These are phyloP conservation scores for Paramecium sonneborni DNA, from an alignment of 73 alveolate species.

Conservation along the genomic window DNA sequence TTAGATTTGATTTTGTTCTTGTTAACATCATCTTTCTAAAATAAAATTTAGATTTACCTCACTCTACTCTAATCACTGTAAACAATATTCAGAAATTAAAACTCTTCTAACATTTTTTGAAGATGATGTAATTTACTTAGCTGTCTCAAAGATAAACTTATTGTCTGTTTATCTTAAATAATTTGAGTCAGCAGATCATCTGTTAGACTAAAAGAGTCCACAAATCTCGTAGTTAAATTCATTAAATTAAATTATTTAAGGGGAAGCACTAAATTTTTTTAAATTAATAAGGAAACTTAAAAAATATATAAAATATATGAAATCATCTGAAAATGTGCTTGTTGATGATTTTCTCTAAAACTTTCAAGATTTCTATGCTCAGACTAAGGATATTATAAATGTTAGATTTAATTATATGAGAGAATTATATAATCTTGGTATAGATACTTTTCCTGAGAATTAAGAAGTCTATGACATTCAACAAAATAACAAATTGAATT, in stretches of 20 bases:
- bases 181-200: constrained; percentile 38
- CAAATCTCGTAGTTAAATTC: neutral
- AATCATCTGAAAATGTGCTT: neutral
- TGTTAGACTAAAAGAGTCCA: constrained; percentile 24
- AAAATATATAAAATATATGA: neutral
- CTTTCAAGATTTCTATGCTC: neutral
- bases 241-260: neutral
- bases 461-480: neutral
- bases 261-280: neutral
- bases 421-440: constrained; percentile 4
- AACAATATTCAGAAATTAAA: constrained; percentile 19
- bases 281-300: neutral
- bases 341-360: constrained; percentile 17
- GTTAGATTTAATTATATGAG: constrained; percentile 48
- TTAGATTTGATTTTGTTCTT: constrained; percentile 2
- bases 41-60: neutral
- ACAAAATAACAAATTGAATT: constrained; percentile 23
- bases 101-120: constrained; percentile 44
- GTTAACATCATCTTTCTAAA: constrained; percentile 18
- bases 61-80: constrained; percentile 45
- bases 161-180: neutral
- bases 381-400: neutral
- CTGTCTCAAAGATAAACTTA: constrained; percentile 16
- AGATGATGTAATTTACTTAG: constrained; percentile 28
- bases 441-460: constrained; percentile 40